phyloP scores from a whole-genome alignment of 805 yeast species.

The Candida insectalens region DNA sequence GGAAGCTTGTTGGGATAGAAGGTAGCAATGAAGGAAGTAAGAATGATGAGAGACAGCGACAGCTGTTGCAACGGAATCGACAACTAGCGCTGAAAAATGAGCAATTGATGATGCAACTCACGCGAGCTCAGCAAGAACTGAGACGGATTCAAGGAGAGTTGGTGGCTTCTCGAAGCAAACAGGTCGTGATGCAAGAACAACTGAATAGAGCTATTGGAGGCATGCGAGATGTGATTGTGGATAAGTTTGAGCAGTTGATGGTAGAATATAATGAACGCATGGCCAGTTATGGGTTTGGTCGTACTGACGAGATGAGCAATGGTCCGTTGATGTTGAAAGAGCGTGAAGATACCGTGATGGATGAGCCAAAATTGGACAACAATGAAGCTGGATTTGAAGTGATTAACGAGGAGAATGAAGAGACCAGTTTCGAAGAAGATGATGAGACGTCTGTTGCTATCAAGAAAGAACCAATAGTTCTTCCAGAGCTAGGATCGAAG shows the following conservation, averaged over 20 bases:
- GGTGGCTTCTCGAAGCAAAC: constrained; percentile 16
- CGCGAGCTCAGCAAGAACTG: constrained; percentile 42
- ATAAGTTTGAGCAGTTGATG: constrained; percentile 8
- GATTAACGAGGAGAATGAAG: constrained; percentile 32
- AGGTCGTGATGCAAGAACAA: constrained; percentile 10
- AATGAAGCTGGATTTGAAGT: too few relatives aligned
- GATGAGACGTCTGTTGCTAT: constrained; percentile 15
- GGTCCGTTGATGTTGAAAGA: constrained; percentile 17
- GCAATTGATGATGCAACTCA: constrained; percentile 37
- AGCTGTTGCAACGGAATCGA: constrained; percentile 38
- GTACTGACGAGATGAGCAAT: constrained; percentile 3
- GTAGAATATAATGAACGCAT: constrained; percentile 6
- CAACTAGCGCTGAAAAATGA: constrained; percentile 54
- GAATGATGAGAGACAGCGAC: constrained; percentile 3
- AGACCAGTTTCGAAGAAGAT: constrained; percentile 34
- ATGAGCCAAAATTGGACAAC: too few relatives aligned
- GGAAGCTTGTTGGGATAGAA: not conserved
- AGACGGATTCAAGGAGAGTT: constrained; percentile 16
- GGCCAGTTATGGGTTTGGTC: constrained; percentile 7
- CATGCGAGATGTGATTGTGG: constrained; percentile 6
- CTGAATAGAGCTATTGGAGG: constrained; percentile 5
- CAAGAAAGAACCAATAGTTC: constrained; percentile 1
- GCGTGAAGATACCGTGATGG: constrained; percentile 29
- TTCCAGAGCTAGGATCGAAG: not conserved
- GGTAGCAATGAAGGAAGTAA: not conserved